phyloP scores from a whole-genome alignment of 257 asterid species.

The Jaltomata sinuosa region DNA sequence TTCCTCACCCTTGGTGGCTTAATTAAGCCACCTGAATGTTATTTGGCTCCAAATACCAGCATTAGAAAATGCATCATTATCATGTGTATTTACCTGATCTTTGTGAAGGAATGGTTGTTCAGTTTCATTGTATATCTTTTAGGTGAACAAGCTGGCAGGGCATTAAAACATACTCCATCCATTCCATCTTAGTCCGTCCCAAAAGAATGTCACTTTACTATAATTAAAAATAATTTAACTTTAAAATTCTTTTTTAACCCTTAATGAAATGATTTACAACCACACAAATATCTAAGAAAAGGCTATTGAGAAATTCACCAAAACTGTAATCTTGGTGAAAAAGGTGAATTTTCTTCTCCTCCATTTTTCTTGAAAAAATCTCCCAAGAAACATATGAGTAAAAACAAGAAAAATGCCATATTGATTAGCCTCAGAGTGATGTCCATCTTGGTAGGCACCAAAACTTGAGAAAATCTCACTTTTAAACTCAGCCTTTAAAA shows the following conservation, averaged over 20 bases:
- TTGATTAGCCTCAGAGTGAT: conserved; percentile 27
- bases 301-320: conserved; percentile 27
- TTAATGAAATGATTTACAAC: too few relatives aligned
- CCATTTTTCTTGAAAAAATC: conserved; percentile 16
- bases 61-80: conserved; percentile 32
- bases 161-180: too few relatives aligned
- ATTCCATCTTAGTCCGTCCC: too few relatives aligned
- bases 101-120: conserved; percentile 36
- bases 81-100: neutral
- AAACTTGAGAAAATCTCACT: neutral
- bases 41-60: conserved; percentile 70
- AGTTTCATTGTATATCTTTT: conserved; percentile 12
- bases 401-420: conserved; percentile 36
- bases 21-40: conserved; percentile 73
- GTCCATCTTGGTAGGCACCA: conserved; percentile 22
- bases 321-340: conserved; percentile 29
- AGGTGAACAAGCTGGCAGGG: conserved; percentile 3
- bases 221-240: too few relatives aligned
- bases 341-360: neutral
- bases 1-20: conserved; percentile 46
- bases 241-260: too few relatives aligned
- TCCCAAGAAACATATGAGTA: conserved; percentile 36
- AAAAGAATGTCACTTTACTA: too few relatives aligned
- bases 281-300: too few relatives aligned
- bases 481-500: neutral